These are phyloP conservation scores for Yamagishiella unicocca DNA, from an alignment of 139 green algal genomes.

Conservation along the genomic window DNA sequence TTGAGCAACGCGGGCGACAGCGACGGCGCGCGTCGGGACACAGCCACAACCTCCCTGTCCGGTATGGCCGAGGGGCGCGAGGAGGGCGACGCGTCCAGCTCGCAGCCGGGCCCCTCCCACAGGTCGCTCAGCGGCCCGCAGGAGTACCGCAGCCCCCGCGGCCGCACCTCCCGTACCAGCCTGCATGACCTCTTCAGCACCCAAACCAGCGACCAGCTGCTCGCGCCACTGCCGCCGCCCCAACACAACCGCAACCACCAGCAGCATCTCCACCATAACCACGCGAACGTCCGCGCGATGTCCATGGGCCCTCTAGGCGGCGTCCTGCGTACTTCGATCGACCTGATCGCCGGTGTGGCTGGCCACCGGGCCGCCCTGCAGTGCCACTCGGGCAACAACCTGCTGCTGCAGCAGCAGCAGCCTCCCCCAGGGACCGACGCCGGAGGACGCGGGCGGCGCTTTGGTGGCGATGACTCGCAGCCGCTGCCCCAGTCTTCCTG, in stretches of 20 bases:
- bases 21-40: neutral
- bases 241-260: neutral
- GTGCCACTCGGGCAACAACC: neutral
- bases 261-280: neutral
- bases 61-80: neutral
- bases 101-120: neutral
- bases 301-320: neutral
- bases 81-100: neutral
- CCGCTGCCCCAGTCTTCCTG: neutral
- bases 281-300: neutral
- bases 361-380: neutral
- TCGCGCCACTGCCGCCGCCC: neutral
- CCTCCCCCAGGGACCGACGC: neutral
- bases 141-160: neutral
- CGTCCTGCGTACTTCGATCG: neutral
- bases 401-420: neutral
- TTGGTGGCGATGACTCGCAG: neutral
- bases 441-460: neutral
- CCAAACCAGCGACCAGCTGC: neutral
- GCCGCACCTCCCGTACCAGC: neutral
- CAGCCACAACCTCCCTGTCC: neutral
- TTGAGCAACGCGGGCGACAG: neutral
- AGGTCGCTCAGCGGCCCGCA: neutral
- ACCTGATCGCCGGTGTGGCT: neutral
- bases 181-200: neutral